These are phyloP conservation scores for Pseudogymnoascus sp. DNA, from an alignment of 2,329 filamentous ascomycete species.

Conservation along the genomic window DNA sequence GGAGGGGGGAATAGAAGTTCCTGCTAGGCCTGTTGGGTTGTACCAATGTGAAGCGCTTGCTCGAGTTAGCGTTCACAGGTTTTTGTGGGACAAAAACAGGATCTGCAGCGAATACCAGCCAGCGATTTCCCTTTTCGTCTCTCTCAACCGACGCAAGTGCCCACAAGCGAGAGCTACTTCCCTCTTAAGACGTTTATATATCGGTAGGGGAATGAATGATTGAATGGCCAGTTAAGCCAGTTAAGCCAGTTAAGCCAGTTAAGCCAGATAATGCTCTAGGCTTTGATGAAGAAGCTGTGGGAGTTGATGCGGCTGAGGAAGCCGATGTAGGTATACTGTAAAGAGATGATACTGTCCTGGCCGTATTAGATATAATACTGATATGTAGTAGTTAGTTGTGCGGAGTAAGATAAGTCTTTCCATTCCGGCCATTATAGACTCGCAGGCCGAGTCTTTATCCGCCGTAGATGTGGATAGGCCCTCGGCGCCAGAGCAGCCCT, in stretches of 20 bases:
- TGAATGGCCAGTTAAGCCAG: background rate
- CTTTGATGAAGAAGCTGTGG: background rate
- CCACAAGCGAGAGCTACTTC: background rate
- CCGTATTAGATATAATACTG: too few relatives aligned
- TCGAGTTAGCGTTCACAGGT: background rate
- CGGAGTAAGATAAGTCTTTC: too few relatives aligned
- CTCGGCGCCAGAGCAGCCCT: background rate
- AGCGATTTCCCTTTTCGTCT: background rate
- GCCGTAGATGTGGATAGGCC: background rate
- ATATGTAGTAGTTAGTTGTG: too few relatives aligned
- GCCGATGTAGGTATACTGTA: background rate
- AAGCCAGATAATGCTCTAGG: background rate
- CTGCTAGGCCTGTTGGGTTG: background rate
- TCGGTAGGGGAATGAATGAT: background rate
- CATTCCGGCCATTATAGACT: background rate
- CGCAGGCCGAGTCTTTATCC: background rate
- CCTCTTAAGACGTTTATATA: background rate
- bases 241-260: background rate
- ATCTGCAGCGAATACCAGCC: background rate
- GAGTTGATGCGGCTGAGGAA: background rate
- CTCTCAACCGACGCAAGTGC: slow-evolving; percentile 8
- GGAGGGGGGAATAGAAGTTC: background rate
- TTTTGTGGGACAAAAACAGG: background rate
- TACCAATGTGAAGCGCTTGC: background rate
- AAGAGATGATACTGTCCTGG: background rate